A percentile compares a stretch with the other conserved stretches of the same genome.
Evolutionary conservation across 768 basidiomycete genomes (phyloP).

Genomic region (Suillus weaverae): DNA sequence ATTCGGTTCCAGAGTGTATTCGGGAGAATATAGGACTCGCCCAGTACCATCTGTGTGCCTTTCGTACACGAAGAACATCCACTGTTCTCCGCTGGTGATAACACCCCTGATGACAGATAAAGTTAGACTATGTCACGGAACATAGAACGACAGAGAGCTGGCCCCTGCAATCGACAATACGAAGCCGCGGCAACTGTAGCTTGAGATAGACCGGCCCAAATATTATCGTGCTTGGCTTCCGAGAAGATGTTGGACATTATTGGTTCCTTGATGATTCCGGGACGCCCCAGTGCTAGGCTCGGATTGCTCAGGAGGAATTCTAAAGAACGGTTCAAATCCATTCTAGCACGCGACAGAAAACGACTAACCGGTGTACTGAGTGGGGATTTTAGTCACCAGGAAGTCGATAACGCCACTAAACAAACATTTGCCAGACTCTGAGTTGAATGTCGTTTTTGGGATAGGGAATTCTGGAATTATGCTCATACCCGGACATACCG

Average conservation of each 20-base stretch:
- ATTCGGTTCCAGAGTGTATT: neutral
- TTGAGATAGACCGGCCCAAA: constrained; percentile 14
- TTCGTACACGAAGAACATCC: neutral
- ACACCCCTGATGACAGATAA: neutral
- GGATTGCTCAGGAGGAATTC: constrained; percentile 16
- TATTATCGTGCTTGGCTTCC: constrained; percentile 20
- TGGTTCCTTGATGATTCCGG: neutral
- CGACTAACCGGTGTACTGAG: constrained; percentile 10
- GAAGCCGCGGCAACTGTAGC: constrained; percentile 18
- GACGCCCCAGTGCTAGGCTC: neutral
- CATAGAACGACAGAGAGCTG: neutral
- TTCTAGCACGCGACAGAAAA: neutral
- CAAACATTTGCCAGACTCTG: constrained; percentile 13
- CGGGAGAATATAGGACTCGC: neutral
- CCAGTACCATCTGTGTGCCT: neutral
- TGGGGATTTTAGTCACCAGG: constrained; percentile 11
- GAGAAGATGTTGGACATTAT: constrained; percentile 18
- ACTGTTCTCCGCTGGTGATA: neutral
- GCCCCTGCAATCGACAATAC: neutral
- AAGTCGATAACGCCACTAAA: constrained; percentile 20
- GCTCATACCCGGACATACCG: constrained; percentile 18
- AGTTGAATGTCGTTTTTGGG: constrained; percentile 16
- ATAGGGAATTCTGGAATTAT: constrained; percentile 25
- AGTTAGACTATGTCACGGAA: neutral
- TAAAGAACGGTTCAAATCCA: constrained; percentile 7